Conservation (phyloP, 129 eudicot genomes). For the Centrapalus pauciflorus region DNA sequence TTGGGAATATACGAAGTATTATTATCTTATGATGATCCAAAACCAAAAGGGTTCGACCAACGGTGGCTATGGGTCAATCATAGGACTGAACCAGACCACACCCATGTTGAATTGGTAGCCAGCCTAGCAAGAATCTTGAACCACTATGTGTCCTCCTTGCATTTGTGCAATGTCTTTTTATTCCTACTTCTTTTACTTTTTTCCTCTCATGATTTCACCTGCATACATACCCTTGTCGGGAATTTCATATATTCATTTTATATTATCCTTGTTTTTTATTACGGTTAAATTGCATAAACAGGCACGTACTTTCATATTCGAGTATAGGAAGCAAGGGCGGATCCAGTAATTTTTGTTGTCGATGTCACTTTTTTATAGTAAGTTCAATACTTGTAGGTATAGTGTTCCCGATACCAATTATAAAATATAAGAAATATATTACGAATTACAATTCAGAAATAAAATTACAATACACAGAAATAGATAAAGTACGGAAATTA, state of each 20-base stretch:
- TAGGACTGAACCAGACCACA: background rate
- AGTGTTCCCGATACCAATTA: too few relatives aligned
- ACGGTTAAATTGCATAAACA: too few relatives aligned
- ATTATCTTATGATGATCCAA: slow-evolving; percentile 15
- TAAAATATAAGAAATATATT: too few relatives aligned
- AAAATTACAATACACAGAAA: too few relatives aligned
- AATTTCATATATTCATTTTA: slow-evolving; percentile 31
- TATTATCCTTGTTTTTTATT: slow-evolving; percentile 27
- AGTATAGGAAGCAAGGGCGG: too few relatives aligned
- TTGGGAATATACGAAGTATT: slow-evolving; percentile 17
- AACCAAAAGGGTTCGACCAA: background rate
- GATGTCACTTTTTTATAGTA: too few relatives aligned
- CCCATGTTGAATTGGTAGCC: slow-evolving; percentile 29
- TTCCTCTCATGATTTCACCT: slow-evolving; percentile 19
- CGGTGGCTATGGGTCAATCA: slow-evolving; percentile 11
- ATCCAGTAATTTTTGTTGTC: too few relatives aligned
- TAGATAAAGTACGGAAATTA: too few relatives aligned
- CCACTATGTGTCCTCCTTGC: slow-evolving; percentile 21
- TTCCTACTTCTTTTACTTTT: slow-evolving; percentile 8
- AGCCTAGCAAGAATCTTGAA: slow-evolving; percentile 29
- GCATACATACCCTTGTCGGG: slow-evolving; percentile 27
- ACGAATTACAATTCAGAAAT: too few relatives aligned
- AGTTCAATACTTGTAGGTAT: too few relatives aligned
- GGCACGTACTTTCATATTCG: too few relatives aligned
- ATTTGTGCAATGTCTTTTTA: slow-evolving; percentile 11